A percentile compares a stretch with the other conserved stretches of the same genome.
Conservation (phyloP, 75 land plant species). For the Ceratopteris richardii region DNA sequence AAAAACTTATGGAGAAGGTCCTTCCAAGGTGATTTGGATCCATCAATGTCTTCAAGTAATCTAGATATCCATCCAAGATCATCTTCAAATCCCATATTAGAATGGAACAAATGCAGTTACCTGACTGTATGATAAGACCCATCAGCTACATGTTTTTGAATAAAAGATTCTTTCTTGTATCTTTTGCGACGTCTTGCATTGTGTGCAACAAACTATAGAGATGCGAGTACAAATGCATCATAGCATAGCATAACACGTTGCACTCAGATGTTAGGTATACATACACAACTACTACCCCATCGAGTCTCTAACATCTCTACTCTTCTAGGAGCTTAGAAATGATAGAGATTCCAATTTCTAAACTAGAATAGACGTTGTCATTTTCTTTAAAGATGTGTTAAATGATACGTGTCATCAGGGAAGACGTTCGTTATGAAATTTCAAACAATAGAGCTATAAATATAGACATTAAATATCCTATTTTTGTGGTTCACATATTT, state of each 20-base stretch:
- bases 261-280: slow-evolving; percentile 85
- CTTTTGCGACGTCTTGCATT: slow-evolving; percentile 49
- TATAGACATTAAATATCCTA: no score
- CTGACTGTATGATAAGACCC: slow-evolving; percentile 93
- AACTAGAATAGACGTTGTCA: no score
- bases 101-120: slow-evolving; percentile 72
- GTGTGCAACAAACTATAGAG: slow-evolving; percentile 62
- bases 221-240: slow-evolving; percentile 91
- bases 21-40: slow-evolving; percentile 48
- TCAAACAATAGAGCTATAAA: no score
- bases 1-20: slow-evolving; percentile 81
- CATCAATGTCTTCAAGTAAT: slow-evolving; percentile 41
- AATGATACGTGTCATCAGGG: no score
- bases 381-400: no score
- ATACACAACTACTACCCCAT: slow-evolving; percentile 31
- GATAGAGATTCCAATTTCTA: no score
- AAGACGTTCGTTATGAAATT: no score
- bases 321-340: neutral
- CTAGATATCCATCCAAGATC: slow-evolving; percentile 27
- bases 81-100: slow-evolving; percentile 14
- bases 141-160: slow-evolving; percentile 73
- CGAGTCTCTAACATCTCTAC: slow-evolving; percentile 7
- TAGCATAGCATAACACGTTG: slow-evolving; percentile 75
- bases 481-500: no score
- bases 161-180: slow-evolving; percentile 57